A percentile compares a stretch with the other conserved stretches of the same genome.
phyloP scores from a whole-genome alignment of 1,139 yeast species.

The Kazachstania sp. region DNA sequence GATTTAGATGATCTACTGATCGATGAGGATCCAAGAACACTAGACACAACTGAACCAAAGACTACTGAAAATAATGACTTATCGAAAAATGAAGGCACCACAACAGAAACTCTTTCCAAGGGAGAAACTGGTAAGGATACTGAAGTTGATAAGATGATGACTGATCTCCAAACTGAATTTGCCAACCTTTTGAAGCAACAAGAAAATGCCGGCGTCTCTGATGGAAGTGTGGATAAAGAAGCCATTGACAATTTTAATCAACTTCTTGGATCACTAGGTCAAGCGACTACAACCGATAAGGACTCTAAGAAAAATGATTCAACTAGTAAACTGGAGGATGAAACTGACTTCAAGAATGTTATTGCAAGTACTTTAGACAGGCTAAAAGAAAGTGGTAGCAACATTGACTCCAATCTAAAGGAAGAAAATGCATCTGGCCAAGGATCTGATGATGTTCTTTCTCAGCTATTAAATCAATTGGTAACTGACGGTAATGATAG shows the following conservation, averaged over 20 bases:
- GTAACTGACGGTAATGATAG: conserved; percentile 37
- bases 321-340: conserved; percentile 25
- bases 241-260: conserved; percentile 36
- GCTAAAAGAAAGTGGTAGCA: conserved; percentile 58
- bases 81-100: not conserved
- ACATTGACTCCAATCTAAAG: conserved; percentile 54
- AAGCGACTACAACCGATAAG: conserved; percentile 39
- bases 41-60: not conserved
- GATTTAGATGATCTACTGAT: conserved; percentile 69
- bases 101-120: not conserved
- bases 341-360: conserved; percentile 53
- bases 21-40: conserved; percentile 57
- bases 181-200: conserved; percentile 19
- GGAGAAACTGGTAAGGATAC: conserved; percentile 12
- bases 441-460: conserved; percentile 47
- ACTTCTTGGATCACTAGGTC: conserved; percentile 44
- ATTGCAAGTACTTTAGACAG: conserved; percentile 77
- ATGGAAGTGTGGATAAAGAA: conserved; percentile 32
- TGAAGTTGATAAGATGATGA: conserved; percentile 21
- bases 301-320: conserved; percentile 38
- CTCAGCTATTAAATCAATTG: conserved; percentile 42
- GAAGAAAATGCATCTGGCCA: conserved; percentile 33
- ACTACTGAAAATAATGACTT: not conserved
- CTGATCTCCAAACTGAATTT: conserved; percentile 24
- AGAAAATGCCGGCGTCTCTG: conserved; percentile 13